Evolutionary conservation across 495 filamentous ascomycete species (phyloP), one percentile per base, ranked within the genome.

Genomic region (Aspergillus indologenus): DNA sequence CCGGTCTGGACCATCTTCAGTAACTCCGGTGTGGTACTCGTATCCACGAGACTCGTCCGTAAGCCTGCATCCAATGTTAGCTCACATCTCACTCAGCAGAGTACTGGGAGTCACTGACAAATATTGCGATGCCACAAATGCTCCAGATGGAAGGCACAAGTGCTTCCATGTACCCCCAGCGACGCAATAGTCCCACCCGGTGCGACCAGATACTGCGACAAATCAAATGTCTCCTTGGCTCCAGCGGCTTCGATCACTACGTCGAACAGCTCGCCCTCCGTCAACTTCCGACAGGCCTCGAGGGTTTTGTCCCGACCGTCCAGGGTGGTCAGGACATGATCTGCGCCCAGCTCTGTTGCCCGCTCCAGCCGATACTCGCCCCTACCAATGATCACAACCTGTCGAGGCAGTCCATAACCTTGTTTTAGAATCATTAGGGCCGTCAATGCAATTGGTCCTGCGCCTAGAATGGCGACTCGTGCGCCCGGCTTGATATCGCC

Each of bases 211-310:
- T 72, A 64, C 62, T 82, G 80, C 47, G 69, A 70, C 55, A 79
- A 57, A 29, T 73, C 70, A 60, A 82, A 78, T 4, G 74, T 79
- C 17, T 70, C 72, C 6, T 75, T 75, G 18, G 78, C 64, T 3
- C 82, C 82, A 6, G 83, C 82, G 5, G 76, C 79, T 63, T 85
- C 82, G 52, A 85, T 79, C 21, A 85, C 79, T 26, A 75, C 68
- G 61, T 85, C 80, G 53, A 75, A 81, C 1, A 78, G 79, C 43
- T 72, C 70, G 3, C 73, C 75, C 6, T 74, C 73, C 0, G 77
- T 81, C 23, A 79, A 54, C 3, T 2, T 40, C 34, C 34, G 34
- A 63, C 64, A 46, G 69, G 68, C 24, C 43, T 70, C 65, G 45
- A 69, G 64, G 1, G 70, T 69, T 18, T 71, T 62, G 3, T 61